Evolutionary conservation across 2,329 filamentous ascomycete genomes (phyloP).

Genomic region (Pseudogymnoascus verrucosus): DNA sequence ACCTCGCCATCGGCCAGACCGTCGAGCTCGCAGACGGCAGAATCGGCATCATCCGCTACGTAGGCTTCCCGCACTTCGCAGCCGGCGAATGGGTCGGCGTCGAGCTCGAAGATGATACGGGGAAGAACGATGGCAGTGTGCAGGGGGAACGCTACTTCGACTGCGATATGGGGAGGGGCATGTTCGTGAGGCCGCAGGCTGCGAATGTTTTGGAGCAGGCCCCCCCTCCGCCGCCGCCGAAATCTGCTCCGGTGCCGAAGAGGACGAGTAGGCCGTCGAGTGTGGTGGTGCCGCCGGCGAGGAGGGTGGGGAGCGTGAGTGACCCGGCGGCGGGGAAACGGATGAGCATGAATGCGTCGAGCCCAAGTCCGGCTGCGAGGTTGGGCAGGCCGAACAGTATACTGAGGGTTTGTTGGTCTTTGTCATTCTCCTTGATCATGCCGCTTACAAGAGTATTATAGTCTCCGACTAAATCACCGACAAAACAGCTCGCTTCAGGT

Average conservation of each 20-base stretch:
- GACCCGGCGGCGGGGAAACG: conserved; percentile 52
- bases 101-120: conserved; percentile 70
- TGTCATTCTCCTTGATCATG: neutral
- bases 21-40: conserved; percentile 72
- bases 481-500: conserved; percentile 57
- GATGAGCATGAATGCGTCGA: conserved; percentile 63
- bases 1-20: neutral
- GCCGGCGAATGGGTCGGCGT: conserved; percentile 82
- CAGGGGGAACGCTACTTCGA: conserved; percentile 84
- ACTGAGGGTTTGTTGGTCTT: conserved; percentile 39
- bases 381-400: conserved; percentile 45
- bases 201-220: conserved; percentile 51
- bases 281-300: conserved; percentile 23
- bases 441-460: conserved; percentile 31
- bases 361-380: conserved; percentile 61
- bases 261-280: conserved; percentile 39
- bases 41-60: conserved; percentile 69
- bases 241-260: conserved; percentile 24
- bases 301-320: conserved; percentile 36
- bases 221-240: conserved; percentile 32
- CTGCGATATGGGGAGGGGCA: conserved; percentile 65
- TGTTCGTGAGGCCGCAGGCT: conserved; percentile 75
- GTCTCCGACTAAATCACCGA: conserved; percentile 73
- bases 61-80: conserved; percentile 73
- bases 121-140: conserved; percentile 92